Evolutionary conservation across 176 grass and related monocot genomes (phyloP).

Genomic region (Lolium multiflorum): DNA sequence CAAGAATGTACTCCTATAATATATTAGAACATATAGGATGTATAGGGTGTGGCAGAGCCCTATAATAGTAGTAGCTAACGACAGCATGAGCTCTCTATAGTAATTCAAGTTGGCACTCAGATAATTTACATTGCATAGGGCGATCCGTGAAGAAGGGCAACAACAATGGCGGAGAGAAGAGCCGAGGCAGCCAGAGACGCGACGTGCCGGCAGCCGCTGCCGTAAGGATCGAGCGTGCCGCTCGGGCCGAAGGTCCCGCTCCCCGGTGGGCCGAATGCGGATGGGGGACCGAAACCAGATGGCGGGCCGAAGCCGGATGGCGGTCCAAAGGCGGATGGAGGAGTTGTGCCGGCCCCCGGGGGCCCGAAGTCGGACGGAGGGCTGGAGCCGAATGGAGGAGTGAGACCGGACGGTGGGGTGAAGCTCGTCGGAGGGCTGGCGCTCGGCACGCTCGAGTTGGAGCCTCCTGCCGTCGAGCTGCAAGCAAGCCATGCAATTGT

Average conservation of each 20-base stretch:
- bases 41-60: not conserved
- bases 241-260: constrained; percentile 55
- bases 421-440: constrained; percentile 20
- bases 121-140: constrained; percentile 40
- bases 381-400: constrained; percentile 50
- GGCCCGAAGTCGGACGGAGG: constrained; percentile 47
- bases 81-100: not conserved
- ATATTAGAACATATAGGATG: not conserved
- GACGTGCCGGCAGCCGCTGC: constrained; percentile 5
- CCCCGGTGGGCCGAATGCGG: constrained; percentile 41
- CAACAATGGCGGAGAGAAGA: not conserved
- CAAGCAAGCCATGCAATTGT: not conserved
- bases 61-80: constrained; percentile 1
- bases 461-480: constrained; percentile 45
- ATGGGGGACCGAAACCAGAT: constrained; percentile 10
- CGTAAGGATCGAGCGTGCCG: constrained; percentile 50
- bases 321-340: constrained; percentile 25
- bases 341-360: constrained; percentile 8
- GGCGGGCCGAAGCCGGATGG: not conserved
- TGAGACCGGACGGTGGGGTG: constrained; percentile 32
- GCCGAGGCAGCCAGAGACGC: not conserved
- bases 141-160: constrained; percentile 6
- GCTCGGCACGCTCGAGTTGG: constrained; percentile 46
- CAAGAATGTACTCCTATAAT: not conserved
- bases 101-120: not conserved